Base-by-base conservation (phyloP, 108 stramenopile species). In the Cyclotella baltica region DNA sequence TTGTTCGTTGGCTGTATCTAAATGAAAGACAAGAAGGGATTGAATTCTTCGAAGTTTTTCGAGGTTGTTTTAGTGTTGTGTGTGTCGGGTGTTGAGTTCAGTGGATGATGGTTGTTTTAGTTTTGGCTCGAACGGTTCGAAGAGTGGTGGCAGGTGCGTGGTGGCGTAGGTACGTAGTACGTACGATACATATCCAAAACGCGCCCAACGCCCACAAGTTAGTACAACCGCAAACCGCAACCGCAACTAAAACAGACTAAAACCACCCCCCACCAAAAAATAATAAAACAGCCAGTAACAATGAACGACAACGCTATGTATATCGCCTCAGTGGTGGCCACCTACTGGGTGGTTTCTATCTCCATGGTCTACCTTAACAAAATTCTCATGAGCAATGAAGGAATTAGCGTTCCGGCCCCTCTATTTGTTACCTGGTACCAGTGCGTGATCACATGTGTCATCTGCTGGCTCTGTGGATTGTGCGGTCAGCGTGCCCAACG, bases 401-500 rank as follows among this genome's bases (percentile, higher is more conserved):
- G 81, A 5, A 69, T 93, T 29, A 91, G 90, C 68, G 92, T 96
- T 64, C 82, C 92, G 0, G 96, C 94, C 10, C 98, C 98, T 8
- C 86, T 98, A n/a, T 97, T 97, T 71, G 86, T 98, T 19, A 98
- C 98, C 2, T 98, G 98, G 98, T 98, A 85, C 73, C 97, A 96
- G 78, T 98, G 98, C 82, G 70, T 98, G 57, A 75, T 96, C 6
- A 97, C 98, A 25, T 88, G 85, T 22, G 34, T 86, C 27, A 94
- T 98, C 56, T 96, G 95, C 81, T 94, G 84, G 82, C 58, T 83
- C 8, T 92, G 93, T 37, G 96, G 98, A 33, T 47, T 62, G 48
- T 66, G 87, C 72, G 89, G 93, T 63, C 71, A 89, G 48, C 61
- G 84, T 63, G 72, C 73, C 27, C 51, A 72, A 53, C 65, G 80